Evolutionary conservation across 78 protist species (phyloP).

Genomic region (Carpediemonas membranifera): DNA sequence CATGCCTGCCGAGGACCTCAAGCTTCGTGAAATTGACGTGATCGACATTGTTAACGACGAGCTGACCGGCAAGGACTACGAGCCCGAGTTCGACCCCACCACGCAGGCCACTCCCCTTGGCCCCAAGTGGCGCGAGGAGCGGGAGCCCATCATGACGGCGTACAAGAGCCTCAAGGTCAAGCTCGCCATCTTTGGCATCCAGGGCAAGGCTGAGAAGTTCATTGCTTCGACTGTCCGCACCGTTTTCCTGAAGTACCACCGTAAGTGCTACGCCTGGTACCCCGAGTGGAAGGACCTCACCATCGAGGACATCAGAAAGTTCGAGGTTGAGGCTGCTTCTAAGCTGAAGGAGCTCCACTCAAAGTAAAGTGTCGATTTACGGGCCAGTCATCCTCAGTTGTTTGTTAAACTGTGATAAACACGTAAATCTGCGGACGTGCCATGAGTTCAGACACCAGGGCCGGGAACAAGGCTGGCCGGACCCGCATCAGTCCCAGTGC

Average conservation of each 20-base stretch:
- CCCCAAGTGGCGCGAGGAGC: background rate
- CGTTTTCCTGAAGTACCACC: background rate
- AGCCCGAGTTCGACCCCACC: background rate
- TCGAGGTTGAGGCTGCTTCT: constrained; percentile 6
- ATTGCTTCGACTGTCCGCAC: background rate
- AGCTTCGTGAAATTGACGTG: background rate
- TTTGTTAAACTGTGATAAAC: too few species aligned
- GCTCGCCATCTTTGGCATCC: background rate
- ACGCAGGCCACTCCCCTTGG: background rate
- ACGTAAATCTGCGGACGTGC: too few species aligned
- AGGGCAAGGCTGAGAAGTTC: background rate
- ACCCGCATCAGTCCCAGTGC: too few species aligned
- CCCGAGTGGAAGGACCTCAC: constrained; percentile 4
- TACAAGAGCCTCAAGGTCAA: background rate
- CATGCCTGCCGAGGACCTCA: background rate
- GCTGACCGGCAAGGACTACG: background rate
- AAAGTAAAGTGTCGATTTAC: too few species aligned
- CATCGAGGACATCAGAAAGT: constrained; percentile 10
- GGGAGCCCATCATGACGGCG: constrained; percentile 5
- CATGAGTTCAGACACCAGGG: too few species aligned
- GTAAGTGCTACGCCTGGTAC: background rate
- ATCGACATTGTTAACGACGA: constrained; percentile 13
- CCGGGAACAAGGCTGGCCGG: too few species aligned
- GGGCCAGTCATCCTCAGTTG: too few species aligned
- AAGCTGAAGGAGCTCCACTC: too few species aligned